A percentile compares a stretch with the other conserved stretches of the same genome.
These are phyloP conservation scores for Penicillium chermesinum DNA, from an alignment of 495 filamentous ascomycete genomes.

Conservation along the genomic window DNA sequence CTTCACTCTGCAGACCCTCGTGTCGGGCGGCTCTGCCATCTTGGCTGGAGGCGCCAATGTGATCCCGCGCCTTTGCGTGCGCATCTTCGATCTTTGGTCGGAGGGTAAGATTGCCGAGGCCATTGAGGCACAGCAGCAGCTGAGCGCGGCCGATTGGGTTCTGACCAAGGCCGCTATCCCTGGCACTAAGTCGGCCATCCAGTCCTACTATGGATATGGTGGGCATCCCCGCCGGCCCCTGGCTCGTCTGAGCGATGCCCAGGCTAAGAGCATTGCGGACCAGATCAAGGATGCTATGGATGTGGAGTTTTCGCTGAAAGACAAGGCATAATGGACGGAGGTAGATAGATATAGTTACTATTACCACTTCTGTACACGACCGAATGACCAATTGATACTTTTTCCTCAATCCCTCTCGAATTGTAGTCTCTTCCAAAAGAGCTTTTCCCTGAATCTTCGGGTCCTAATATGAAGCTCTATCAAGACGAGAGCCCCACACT, in stretches of 20 bases:
- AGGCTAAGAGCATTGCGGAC: conserved; percentile 52
- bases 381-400: not conserved
- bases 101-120: conserved; percentile 71
- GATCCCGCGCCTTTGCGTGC: conserved; percentile 73
- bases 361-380: not conserved
- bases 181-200: conserved; percentile 79
- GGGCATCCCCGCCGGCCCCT: conserved; percentile 72
- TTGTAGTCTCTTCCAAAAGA: too few species aligned
- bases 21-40: conserved; percentile 75
- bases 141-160: conserved; percentile 78
- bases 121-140: conserved; percentile 61
- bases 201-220: conserved; percentile 80
- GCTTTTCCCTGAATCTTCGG: too few species aligned
- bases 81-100: conserved; percentile 73
- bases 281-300: conserved; percentile 66
- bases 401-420: too few species aligned
- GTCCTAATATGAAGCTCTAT: too few species aligned
- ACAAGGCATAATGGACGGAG: conserved; percentile 27
- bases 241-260: conserved; percentile 51
- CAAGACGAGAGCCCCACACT: too few species aligned
- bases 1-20: conserved; percentile 77
- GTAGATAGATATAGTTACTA: not conserved
- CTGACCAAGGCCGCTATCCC: conserved; percentile 81
- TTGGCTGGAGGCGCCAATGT: conserved; percentile 87
- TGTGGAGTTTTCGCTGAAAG: conserved; percentile 51